Evolutionary conservation across 768 basidiomycete genomes (phyloP).

Genomic region (Inosperma sp.): DNA sequence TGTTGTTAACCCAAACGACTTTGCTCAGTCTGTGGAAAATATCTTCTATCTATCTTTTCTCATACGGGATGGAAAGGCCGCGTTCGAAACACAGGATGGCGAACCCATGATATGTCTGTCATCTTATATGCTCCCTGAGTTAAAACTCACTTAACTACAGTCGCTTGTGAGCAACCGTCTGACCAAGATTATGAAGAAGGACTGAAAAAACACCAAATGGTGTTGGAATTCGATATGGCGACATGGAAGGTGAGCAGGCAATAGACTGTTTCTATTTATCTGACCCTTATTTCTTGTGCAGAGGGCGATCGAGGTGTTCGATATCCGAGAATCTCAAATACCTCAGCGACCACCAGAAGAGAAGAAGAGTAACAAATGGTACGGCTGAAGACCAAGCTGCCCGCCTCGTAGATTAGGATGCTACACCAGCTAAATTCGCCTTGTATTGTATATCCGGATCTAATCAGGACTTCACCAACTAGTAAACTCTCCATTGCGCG

Average conservation of each 20-base stretch:
- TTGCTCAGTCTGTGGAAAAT: constrained; percentile 94
- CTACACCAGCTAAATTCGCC: not conserved
- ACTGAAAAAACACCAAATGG: constrained; percentile 74
- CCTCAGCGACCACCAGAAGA: constrained; percentile 64
- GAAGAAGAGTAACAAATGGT: constrained; percentile 65
- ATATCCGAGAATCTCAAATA: constrained; percentile 71
- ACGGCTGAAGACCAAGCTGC: constrained; percentile 20
- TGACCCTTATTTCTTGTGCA: constrained; percentile 25
- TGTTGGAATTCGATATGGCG: constrained; percentile 87
- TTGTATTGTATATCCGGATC: too few relatives aligned
- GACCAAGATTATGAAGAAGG: constrained; percentile 60
- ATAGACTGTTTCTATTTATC: not conserved
- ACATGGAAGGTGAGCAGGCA: constrained; percentile 72
- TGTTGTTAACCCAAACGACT: constrained; percentile 85
- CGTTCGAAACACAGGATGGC: constrained; percentile 63
- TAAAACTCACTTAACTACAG: constrained; percentile 31
- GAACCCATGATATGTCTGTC: constrained; percentile 72
- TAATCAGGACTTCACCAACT: too few relatives aligned
- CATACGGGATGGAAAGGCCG: constrained; percentile 78
- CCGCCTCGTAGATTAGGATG: not conserved
- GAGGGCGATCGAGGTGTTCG: constrained; percentile 85
- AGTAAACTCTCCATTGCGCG: too few relatives aligned
- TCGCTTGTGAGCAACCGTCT: constrained; percentile 57
- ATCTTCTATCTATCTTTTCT: constrained; percentile 93
- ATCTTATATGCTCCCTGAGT: not conserved